Evolutionary conservation across 169 alveolate genomes (phyloP).

Genomic region (Eimeria falciformis): DNA sequence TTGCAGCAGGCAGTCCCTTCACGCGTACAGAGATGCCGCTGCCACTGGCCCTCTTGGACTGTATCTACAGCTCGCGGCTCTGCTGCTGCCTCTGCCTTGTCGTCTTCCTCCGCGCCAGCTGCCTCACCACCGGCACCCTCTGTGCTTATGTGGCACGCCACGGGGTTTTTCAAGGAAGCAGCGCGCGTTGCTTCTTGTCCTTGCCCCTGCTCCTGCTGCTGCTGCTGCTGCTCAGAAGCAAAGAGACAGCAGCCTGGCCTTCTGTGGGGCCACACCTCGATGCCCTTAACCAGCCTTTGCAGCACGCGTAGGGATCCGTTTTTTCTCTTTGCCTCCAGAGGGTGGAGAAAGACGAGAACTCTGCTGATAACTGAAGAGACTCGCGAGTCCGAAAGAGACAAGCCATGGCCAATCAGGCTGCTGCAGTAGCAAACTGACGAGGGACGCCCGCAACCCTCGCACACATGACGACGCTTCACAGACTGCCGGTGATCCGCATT

Average conservation of each 20-base stretch:
- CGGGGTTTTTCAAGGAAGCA: neutral
- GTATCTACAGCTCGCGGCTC: neutral
- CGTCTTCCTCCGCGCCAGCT: neutral
- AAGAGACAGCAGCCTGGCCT: conserved; percentile 66
- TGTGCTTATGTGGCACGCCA: too few species aligned
- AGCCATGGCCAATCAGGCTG: conserved; percentile 13
- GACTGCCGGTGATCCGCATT: neutral
- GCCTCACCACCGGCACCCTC: neutral
- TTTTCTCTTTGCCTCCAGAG: conserved; percentile 71
- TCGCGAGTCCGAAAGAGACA: conserved; percentile 27
- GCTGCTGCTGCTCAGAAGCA: conserved; percentile 62
- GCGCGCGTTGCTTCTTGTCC: neutral
- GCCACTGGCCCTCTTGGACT: neutral
- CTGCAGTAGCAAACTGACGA: conserved; percentile 71
- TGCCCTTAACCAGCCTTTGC: conserved; percentile 51
- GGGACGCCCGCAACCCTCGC: conserved; percentile 73
- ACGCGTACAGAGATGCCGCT: conserved; percentile 50
- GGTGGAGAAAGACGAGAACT: conserved; percentile 70
- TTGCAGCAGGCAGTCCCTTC: conserved; percentile 52
- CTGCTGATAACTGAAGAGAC: conserved; percentile 40
- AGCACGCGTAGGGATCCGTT: conserved; percentile 70
- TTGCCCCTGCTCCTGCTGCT: conserved; percentile 5
- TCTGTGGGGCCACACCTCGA: conserved; percentile 61
- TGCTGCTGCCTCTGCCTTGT: neutral
- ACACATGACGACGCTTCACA: conserved; percentile 50